Evolutionary conservation across 1,139 yeast species (phyloP).

Genomic region (Kodamaea derodonti): DNA sequence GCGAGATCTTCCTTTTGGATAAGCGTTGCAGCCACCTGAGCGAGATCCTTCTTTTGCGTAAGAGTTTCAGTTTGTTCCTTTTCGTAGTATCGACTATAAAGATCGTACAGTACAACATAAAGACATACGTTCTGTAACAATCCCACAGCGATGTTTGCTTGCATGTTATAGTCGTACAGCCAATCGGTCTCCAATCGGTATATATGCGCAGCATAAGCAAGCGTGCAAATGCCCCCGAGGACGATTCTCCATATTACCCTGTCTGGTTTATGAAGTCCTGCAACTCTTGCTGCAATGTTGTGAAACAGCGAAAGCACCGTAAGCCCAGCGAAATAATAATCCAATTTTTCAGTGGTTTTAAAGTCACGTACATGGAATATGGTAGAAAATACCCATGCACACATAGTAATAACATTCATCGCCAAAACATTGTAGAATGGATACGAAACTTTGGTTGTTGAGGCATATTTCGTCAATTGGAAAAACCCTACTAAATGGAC

Average conservation of each 20-base stretch:
- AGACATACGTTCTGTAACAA: conserved; percentile 60
- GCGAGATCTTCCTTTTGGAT: neutral
- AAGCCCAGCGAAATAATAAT: conserved; percentile 89
- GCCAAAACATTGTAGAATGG: conserved; percentile 32
- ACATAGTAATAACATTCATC: conserved; percentile 62
- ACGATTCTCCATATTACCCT: conserved; percentile 22
- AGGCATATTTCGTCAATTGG: conserved; percentile 17
- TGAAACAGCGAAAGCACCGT: conserved; percentile 80
- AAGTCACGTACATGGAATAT: conserved; percentile 87
- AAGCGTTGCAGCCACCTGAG: neutral
- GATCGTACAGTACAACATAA: conserved; percentile 27
- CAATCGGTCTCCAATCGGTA: conserved; percentile 67
- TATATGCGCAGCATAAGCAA: conserved; percentile 61
- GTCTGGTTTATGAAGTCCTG: conserved; percentile 47
- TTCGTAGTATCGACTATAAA: conserved; percentile 32
- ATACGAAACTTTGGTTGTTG: conserved; percentile 9
- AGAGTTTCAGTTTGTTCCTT: conserved; percentile 13
- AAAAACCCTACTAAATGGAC: conserved; percentile 67
- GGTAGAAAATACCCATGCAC: conserved; percentile 85
- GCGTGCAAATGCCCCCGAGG: conserved; percentile 41
- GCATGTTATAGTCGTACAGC: conserved; percentile 94
- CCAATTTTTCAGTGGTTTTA: conserved; percentile 73
- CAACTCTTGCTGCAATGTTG: conserved; percentile 56
- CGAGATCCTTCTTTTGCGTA: neutral
- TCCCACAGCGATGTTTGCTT: conserved; percentile 79